Evolutionary conservation across 768 basidiomycete species (phyloP), one percentile per base, ranked within the genome.

Genomic region (Russula vinacea): DNA sequence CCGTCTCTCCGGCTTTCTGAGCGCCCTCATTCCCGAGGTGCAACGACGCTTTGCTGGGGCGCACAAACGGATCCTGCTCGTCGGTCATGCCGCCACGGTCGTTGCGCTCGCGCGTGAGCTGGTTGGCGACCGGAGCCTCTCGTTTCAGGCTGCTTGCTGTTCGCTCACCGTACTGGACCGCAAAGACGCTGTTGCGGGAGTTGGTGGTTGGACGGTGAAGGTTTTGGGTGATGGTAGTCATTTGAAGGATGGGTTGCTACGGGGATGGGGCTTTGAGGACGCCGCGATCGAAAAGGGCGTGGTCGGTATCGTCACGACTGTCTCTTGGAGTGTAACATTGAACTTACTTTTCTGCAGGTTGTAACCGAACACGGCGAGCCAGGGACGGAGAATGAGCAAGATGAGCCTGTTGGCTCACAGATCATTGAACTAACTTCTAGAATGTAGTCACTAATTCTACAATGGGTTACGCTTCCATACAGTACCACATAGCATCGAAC

Each of bases 191-290:
- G 33, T 3, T 7, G 26, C 10, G 14, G 77, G 64, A 19, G 51
- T 80, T 16, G 83, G 80, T 3, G 74, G 66, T 4, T 87, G 88
- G 84, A 73, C 77, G 56, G 72, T 79, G 6, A 69, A 71, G 40
- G 71, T 70, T 37, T 70, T 90, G 29, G 87, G 80, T 0, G 83
- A 85, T 55, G 86, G 83, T 1, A 70, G 73, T 1, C 86, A 89
- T 72, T 74, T 90, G 44, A 78, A 79, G 32, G 83, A 82, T 2
- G 87, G 86, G 1, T 68, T 81, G 2, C 76, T 81, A 58, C 78
- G 89, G 67, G 87, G 89, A 54, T 93, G 92, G 92, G 92, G 92
- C 16, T 85, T 93, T 65, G 87, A 90, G 68, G 85, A 92, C 72
- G 80, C 89, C 10, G 74, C 80, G 70, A 79, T 86, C 29, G 77